Evolutionary conservation across 2,329 filamentous ascomycete genomes (phyloP), one percentile per base, ranked within the genome.

Genomic region (Penicillium occitanis): DNA sequence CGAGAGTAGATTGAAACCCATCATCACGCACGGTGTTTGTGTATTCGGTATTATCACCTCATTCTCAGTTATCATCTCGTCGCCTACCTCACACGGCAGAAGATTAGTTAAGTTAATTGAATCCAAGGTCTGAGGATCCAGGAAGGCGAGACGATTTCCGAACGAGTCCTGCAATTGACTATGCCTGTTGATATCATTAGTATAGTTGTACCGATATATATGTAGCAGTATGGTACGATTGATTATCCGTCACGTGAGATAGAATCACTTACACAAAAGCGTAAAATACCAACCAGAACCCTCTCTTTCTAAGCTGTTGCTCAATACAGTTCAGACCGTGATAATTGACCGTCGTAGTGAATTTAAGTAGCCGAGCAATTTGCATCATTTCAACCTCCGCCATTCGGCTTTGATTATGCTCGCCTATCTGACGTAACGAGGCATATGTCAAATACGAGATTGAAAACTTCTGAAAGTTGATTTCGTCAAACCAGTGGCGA

Each of bases 341-440:
- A 42, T 58, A 58, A 17, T 58, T 35, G 17, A 35, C 17, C 35
- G 55, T 58, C 30, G 51, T 30, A 37, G 55, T 40, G 33, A 58
- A 58, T 42, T 69, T 69, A n/a, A 71, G 37, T 0, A 79, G 64
- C 1, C 77, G 71, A 0, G 73, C 75, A 6, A 79, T 68, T 63
- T 79, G 77, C 70, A 75, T 71, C 1, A 72, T 71, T 63, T 79
- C 77, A 3, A 75, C 74, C 40, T 78, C 76, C 13, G 77, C 66
- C 75, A 79, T 79, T 2, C 77, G 71, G 8, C 75, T 73, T 37
- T 72, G 73, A 63, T 78, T 79, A 2, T 72, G 72, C 48, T 77
- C 75, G 0, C 77, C 77, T 0, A 76, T 74, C 44, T 79, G 77
- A 57, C 78, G 73, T 19, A 74, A 74, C 0, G 74, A 73, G 4